phyloP scores from a whole-genome alignment of 169 alveolate genomes.

The Cryptosporidium felis region DNA sequence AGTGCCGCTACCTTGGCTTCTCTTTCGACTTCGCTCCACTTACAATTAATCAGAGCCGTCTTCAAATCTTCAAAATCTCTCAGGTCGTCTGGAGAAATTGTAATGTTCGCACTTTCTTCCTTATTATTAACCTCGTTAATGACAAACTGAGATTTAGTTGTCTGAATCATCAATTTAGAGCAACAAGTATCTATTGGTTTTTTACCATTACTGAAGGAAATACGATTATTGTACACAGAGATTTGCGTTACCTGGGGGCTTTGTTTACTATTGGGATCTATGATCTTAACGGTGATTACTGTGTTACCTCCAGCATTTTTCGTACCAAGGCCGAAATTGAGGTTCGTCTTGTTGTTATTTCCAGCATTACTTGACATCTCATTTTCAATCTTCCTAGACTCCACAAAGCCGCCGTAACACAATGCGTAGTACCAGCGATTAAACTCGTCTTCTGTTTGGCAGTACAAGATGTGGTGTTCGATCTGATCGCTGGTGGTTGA shows the following conservation, averaged over 20 bases:
- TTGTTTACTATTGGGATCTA: neutral
- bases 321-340: neutral
- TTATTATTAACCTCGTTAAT: neutral
- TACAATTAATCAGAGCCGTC: neutral
- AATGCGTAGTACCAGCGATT: constrained; percentile 68
- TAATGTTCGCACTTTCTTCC: neutral
- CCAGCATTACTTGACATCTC: neutral
- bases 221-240: neutral
- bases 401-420: constrained; percentile 56
- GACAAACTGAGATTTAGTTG: neutral
- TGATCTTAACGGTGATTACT: neutral
- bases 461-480: constrained; percentile 41
- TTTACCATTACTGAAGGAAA: constrained; percentile 8
- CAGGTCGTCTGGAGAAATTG: neutral
- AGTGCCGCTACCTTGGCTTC: too few species aligned
- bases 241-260: constrained; percentile 13
- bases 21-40: constrained; percentile 28
- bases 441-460: constrained; percentile 67
- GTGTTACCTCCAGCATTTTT: neutral
- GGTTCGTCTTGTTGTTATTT: neutral
- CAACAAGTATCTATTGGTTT: neutral
- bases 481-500: constrained; percentile 57
- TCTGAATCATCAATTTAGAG: constrained; percentile 16
- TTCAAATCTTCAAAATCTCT: constrained; percentile 16
- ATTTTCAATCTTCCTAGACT: neutral